These are phyloP conservation scores for Saturnispora zaruensis DNA, from an alignment of 805 yeast species.

Conservation along the genomic window DNA sequence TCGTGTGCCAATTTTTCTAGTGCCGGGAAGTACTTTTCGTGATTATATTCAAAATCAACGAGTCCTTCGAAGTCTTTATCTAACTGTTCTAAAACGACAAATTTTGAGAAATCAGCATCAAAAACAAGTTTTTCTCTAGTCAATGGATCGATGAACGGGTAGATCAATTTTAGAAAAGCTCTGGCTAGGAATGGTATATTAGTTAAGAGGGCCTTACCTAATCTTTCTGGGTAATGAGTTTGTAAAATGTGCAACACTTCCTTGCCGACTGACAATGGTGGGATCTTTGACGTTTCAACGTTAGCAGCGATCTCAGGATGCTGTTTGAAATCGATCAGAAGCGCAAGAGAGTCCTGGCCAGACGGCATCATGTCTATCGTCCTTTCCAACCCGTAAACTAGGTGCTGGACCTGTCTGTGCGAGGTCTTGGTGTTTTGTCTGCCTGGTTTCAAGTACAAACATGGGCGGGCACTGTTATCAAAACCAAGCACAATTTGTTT, in stretches of 20 bases:
- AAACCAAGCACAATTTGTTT: constrained; percentile 87
- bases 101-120: constrained; percentile 79
- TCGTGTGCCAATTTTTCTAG: constrained; percentile 51
- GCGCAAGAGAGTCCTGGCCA: constrained; percentile 90
- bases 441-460: constrained; percentile 87
- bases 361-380: constrained; percentile 92
- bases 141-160: constrained; percentile 93
- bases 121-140: constrained; percentile 90
- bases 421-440: constrained; percentile 91
- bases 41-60: constrained; percentile 77
- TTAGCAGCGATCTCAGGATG: constrained; percentile 47
- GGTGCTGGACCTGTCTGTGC: constrained; percentile 87
- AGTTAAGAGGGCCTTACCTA: constrained; percentile 85
- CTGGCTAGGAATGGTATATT: constrained; percentile 93
- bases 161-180: constrained; percentile 83
- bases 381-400: constrained; percentile 86
- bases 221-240: constrained; percentile 94
- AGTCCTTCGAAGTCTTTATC: constrained; percentile 81
- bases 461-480: constrained; percentile 86
- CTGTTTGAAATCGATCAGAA: constrained; percentile 85
- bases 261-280: constrained; percentile 82
- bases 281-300: constrained; percentile 59
- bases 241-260: constrained; percentile 90
- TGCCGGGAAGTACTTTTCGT: constrained; percentile 69
- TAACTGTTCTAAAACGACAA: constrained; percentile 73